Evolutionary conservation across 2,329 filamentous ascomycete species (phyloP).

Genomic region (Thermomyces lanuginosus): DNA sequence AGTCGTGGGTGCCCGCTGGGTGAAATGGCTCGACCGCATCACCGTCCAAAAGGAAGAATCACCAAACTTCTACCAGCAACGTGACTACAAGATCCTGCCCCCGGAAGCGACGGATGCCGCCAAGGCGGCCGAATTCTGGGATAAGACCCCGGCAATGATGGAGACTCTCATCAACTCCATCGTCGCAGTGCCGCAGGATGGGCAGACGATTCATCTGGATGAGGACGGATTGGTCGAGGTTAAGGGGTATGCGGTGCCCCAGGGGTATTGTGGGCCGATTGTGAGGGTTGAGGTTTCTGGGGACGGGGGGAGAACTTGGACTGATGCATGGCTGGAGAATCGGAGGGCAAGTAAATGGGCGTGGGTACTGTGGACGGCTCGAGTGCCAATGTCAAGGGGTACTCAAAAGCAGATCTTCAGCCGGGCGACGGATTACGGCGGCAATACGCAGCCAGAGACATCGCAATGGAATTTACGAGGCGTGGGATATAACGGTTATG

Average conservation of each 20-base stretch:
- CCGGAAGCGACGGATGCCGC: constrained; percentile 33
- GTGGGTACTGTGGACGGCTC: constrained; percentile 37
- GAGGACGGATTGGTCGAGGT: constrained; percentile 31
- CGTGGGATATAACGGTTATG: constrained; percentile 45
- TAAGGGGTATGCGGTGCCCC: constrained; percentile 40
- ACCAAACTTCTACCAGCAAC: constrained; percentile 40
- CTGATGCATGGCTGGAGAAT: constrained; percentile 27
- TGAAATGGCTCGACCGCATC: constrained; percentile 42
- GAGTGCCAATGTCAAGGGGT: constrained; percentile 17
- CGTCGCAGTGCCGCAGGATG: constrained; percentile 32
- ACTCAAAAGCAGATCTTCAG: constrained; percentile 33
- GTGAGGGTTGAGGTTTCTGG: constrained; percentile 37
- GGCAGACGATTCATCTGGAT: constrained; percentile 26
- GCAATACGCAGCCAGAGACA: constrained; percentile 34
- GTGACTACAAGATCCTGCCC: constrained; percentile 44
- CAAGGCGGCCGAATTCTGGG: constrained; percentile 38
- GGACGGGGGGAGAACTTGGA: constrained; percentile 36
- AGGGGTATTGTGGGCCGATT: constrained; percentile 37
- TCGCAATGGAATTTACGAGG: constrained; percentile 43
- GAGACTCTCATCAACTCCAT: constrained; percentile 43
- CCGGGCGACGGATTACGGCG: constrained; percentile 37
- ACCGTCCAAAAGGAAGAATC: constrained; percentile 36
- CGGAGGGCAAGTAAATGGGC: constrained; percentile 35
- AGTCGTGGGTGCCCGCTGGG: constrained; percentile 37
- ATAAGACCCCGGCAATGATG: constrained; percentile 32